These are phyloP conservation scores for Neopestalotiopsis sp. DNA, from an alignment of 2,329 filamentous ascomycete genomes.

Conservation along the genomic window DNA sequence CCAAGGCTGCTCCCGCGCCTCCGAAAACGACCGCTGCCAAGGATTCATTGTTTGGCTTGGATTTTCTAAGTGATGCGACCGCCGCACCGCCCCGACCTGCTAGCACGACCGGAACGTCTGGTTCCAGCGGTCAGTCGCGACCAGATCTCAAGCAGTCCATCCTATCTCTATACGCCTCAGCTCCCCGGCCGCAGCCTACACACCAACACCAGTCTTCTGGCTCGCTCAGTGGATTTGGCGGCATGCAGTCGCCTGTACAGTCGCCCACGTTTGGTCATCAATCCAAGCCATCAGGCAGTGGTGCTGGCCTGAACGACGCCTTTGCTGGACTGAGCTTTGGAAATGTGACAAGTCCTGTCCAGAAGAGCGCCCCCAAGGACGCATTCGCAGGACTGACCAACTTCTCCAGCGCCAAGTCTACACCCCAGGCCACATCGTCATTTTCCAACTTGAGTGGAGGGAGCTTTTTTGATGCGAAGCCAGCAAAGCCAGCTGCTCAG, in stretches of 20 bases:
- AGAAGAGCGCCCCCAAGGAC: constrained; percentile 39
- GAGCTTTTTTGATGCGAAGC: constrained; percentile 80
- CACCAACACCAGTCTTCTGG: constrained; percentile 58
- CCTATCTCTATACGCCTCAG: constrained; percentile 88
- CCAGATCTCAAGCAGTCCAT: constrained; percentile 98
- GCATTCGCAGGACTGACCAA: constrained; percentile 42
- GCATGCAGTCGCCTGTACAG: constrained; percentile 61
- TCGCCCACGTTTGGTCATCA: constrained; percentile 60
- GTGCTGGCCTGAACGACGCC: constrained; percentile 79
- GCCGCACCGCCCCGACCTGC: constrained; percentile 79
- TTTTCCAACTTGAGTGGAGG: constrained; percentile 65
- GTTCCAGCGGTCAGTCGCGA: constrained; percentile 71
- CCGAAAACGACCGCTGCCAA: constrained; percentile 74
- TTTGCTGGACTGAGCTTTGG: constrained; percentile 74
- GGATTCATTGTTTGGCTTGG: constrained; percentile 89
- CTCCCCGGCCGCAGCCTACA: constrained; percentile 74
- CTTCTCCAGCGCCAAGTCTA: constrained; percentile 43
- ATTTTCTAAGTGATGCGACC: constrained; percentile 82
- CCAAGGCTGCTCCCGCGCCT: constrained; percentile 68
- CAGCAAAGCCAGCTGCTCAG: constrained; percentile 62
- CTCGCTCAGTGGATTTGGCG: constrained; percentile 75
- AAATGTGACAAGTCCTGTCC: constrained; percentile 45
- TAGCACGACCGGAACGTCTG: constrained; percentile 73
- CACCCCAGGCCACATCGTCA: constrained; percentile 48
- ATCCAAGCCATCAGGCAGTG: constrained; percentile 50